phyloP scores from a whole-genome alignment of 148 eudicot species.

The Fagopyrum esculentum region DNA sequence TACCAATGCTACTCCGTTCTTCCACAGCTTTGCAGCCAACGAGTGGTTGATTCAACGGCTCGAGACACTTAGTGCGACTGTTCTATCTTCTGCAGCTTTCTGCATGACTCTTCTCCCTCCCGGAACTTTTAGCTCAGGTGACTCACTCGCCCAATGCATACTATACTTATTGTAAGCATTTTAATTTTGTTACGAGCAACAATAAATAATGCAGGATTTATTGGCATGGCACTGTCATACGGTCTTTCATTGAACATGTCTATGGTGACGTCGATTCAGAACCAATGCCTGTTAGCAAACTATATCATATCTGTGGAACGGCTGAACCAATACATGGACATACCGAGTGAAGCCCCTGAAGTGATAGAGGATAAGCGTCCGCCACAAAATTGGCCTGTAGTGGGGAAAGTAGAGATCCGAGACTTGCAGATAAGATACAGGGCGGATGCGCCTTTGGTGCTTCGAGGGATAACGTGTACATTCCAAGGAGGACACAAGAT shows the following conservation, averaged over 20 bases:
- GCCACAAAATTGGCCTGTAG: constrained; percentile 63
- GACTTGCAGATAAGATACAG: constrained; percentile 78
- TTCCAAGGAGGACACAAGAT: constrained; percentile 82
- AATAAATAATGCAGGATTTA: constrained; percentile 58
- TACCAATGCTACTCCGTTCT: constrained; percentile 68
- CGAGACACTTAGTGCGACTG: constrained; percentile 69
- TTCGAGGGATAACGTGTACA: constrained; percentile 73
- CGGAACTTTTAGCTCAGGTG: constrained; percentile 86
- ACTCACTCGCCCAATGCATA: not conserved
- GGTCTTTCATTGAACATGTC: constrained; percentile 79
- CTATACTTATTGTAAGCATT: not conserved
- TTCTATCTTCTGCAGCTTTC: constrained; percentile 72
- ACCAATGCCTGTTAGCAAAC: constrained; percentile 76
- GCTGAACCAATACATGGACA: constrained; percentile 75
- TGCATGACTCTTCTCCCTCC: constrained; percentile 91
- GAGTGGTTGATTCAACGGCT: constrained; percentile 90
- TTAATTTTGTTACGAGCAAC: not conserved
- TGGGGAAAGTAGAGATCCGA: constrained; percentile 77
- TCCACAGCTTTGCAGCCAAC: constrained; percentile 75
- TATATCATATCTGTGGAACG: constrained; percentile 83
- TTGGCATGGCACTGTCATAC: constrained; percentile 94
- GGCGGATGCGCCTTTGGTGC: constrained; percentile 71
- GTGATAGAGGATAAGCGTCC: constrained; percentile 59
- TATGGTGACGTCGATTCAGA: constrained; percentile 67
- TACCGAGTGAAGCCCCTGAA: constrained; percentile 88